phyloP scores from a whole-genome alignment of 129 eudicot species.

The Apium graveolens region DNA sequence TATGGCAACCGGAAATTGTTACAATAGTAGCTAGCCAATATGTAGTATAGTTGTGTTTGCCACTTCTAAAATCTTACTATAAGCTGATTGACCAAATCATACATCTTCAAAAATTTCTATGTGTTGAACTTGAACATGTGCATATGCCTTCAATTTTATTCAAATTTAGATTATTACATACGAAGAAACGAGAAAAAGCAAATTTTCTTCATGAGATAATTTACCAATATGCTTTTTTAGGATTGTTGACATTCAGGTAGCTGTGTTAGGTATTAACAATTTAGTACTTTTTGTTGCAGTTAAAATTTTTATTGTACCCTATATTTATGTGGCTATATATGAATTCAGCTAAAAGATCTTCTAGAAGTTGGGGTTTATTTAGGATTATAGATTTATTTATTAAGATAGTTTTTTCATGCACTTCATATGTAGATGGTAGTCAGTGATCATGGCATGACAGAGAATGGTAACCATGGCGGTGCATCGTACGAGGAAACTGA shows the following conservation, averaged over 20 bases:
- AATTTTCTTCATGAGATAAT: neutral
- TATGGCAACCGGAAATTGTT: neutral
- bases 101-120: neutral
- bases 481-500: slow-evolving; percentile 91
- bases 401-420: neutral
- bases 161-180: neutral
- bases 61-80: neutral
- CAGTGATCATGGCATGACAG: slow-evolving; percentile 98
- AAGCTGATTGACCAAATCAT: neutral
- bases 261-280: neutral
- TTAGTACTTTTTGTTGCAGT: neutral
- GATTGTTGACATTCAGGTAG: neutral
- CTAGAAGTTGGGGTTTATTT: neutral
- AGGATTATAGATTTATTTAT: slow-evolving; percentile 2
- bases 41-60: neutral
- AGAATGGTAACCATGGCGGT: slow-evolving; percentile 91
- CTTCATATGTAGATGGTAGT: slow-evolving; percentile 51
- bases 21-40: neutral
- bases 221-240: neutral
- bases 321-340: neutral
- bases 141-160: neutral
- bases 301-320: neutral
- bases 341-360: neutral
- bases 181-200: neutral
- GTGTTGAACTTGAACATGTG: neutral